These are phyloP conservation scores for Aspergillus vadensis DNA, from an alignment of 2,329 filamentous ascomycete genomes.

Conservation along the genomic window DNA sequence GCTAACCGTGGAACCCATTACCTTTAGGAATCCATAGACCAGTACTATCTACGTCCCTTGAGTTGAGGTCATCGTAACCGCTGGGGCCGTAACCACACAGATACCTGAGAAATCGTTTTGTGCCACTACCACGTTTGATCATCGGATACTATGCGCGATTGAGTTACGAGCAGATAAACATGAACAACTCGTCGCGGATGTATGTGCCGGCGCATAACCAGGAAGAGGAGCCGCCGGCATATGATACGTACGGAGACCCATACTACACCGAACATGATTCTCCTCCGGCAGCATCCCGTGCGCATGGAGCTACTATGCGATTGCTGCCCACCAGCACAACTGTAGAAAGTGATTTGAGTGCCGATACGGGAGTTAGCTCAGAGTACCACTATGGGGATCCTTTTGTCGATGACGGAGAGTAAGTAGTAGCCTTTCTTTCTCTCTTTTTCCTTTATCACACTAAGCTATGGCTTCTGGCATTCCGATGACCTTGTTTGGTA, in stretches of 20 bases:
- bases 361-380: constrained; percentile 29
- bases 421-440: constrained; percentile 15
- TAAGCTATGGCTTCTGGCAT: constrained; percentile 13
- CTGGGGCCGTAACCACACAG: background rate
- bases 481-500: constrained; percentile 11
- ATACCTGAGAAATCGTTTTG: background rate
- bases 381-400: constrained; percentile 31
- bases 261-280: constrained; percentile 26
- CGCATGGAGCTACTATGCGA: constrained; percentile 47
- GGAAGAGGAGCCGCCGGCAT: constrained; percentile 48
- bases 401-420: constrained; percentile 17
- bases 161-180: constrained; percentile 9
- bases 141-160: constrained; percentile 14
- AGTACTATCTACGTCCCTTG: background rate
- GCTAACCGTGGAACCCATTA: background rate
- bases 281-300: constrained; percentile 26
- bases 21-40: background rate
- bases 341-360: constrained; percentile 36
- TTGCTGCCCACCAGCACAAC: constrained; percentile 46
- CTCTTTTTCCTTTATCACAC: constrained; percentile 17
- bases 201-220: constrained; percentile 39
- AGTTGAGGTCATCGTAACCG: constrained; percentile 7
- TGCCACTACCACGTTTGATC: background rate
- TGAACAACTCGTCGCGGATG: constrained; percentile 28
- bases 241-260: constrained; percentile 36